Percentiles rank a stretch among this genome's conserved stretches.
These are phyloP conservation scores for Aspergillus saccharolyticus DNA, from an alignment of 495 filamentous ascomycete species.

Conservation along the genomic window DNA sequence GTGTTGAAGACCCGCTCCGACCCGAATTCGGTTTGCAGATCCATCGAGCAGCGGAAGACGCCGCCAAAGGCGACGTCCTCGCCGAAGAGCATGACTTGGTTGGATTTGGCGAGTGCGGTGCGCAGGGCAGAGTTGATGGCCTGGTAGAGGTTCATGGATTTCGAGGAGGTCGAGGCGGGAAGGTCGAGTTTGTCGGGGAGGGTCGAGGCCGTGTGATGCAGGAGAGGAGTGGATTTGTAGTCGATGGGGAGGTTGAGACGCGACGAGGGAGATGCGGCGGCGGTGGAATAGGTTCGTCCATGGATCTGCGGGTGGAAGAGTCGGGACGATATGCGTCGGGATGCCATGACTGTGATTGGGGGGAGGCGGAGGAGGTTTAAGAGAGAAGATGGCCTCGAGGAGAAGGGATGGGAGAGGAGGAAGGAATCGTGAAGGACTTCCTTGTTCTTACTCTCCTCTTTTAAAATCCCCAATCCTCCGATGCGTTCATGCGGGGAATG, in stretches of 20 bases:
- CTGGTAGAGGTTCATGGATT: conserved; percentile 86
- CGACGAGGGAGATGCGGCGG: conserved; percentile 11
- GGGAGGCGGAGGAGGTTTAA: background rate
- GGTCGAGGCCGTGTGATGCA: conserved; percentile 72
- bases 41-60: conserved; percentile 92
- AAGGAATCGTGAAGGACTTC: background rate
- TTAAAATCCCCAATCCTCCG: background rate
- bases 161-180: conserved; percentile 63
- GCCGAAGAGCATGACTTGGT: conserved; percentile 85
- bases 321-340: background rate
- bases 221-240: conserved; percentile 74
- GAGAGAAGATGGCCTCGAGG: conserved; percentile 2
- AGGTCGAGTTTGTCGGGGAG: conserved; percentile 59
- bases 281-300: conserved; percentile 14
- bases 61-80: conserved; percentile 97
- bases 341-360: conserved; percentile 6
- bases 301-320: background rate
- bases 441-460: no score
- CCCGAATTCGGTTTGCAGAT: conserved; percentile 81
- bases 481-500: conserved; percentile 18
- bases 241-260: conserved; percentile 83
- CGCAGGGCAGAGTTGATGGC: conserved; percentile 86
- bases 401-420: conserved; percentile 1
- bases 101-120: conserved; percentile 75
- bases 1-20: conserved; percentile 94